Base-by-base conservation (phyloP, 495 filamentous ascomycete genomes). In the Choiromyces venosus region DNA sequence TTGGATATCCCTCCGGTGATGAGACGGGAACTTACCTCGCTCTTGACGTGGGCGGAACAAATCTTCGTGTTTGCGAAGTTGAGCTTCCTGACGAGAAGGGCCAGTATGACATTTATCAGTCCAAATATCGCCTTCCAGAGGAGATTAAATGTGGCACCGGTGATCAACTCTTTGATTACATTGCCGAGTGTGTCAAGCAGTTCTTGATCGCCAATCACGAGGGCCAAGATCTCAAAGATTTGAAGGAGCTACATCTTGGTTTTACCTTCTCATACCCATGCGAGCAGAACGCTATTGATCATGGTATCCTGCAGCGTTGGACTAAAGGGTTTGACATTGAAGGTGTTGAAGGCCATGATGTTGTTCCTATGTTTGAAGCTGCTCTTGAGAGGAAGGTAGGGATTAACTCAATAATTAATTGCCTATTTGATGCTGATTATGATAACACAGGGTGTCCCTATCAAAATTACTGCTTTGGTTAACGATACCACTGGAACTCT, bases 221-320 rank as follows among this genome's bases (percentile, higher is more conserved):
- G 64, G 85, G 83, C 64, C 86, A 89, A 82, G 87, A 91, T 68
- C 82, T 88, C 74, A 81, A 86, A 72, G 83, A 90, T 74, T 73
- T 89, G 39, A 86, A 88, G 29, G 87, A 88, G 78, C 84, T 97
- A 29, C 92, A 92, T 6, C 88, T 98, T 64, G 96, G 95, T 82
- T 99, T 99, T 85, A 99, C 95, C 70, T 99, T 99, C 85, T 98
- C 95, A 12, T 99, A 97, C 81, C 95, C 95, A 4, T 96, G 93
- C 37, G 95, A 93, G 18, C 95, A 99, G 83, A 89, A 97, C 46
- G 97, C 96, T 84, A 93, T 99, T 80, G 93, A 99, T 80, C 93
- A 97, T 81, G 95, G 95, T 78, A 86, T 97, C 61, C 86, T 99
- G 74, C 95, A 99, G 83, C 90, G 96, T 73, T 99, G 95, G 95